Percentiles rank a stretch among this genome's conserved stretches.
Conservation (phyloP, 2,329 filamentous ascomycete genomes). For the Ceratocystis harringtonii region DNA sequence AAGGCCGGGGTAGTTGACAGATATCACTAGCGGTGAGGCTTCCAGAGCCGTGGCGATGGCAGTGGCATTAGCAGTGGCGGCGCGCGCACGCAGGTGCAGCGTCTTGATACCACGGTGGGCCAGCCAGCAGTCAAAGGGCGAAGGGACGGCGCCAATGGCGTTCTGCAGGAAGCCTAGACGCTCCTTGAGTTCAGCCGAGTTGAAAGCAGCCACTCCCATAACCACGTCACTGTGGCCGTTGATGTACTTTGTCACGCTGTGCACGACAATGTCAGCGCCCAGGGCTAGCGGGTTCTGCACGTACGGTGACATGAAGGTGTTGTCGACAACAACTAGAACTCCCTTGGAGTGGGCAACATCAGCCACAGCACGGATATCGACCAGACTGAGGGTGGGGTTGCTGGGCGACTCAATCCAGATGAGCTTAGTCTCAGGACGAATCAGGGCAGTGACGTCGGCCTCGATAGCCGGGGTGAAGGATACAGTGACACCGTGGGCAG, state of each 20-base stretch:
- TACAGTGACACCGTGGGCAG: slow-evolving; percentile 83
- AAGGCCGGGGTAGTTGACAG: slow-evolving; percentile 91
- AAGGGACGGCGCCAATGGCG: slow-evolving; percentile 88
- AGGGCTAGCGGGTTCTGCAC: slow-evolving; percentile 91
- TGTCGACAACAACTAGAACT: slow-evolving; percentile 94
- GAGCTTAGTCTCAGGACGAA: slow-evolving; percentile 76
- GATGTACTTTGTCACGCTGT: slow-evolving; percentile 98
- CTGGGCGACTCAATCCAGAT: slow-evolving; percentile 96
- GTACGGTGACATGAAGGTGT: slow-evolving; percentile 94
- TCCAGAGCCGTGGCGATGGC: slow-evolving; percentile 64
- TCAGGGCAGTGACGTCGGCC: slow-evolving; percentile 69
- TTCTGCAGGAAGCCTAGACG: slow-evolving; percentile 87
- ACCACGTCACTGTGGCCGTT: slow-evolving; percentile 94
- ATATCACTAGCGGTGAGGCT: slow-evolving; percentile 63
- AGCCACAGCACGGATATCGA: slow-evolving; percentile 80
- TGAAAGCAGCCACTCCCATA: slow-evolving; percentile 95
- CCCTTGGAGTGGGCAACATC: slow-evolving; percentile 72
- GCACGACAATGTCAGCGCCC: slow-evolving; percentile 90
- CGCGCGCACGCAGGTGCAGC: slow-evolving; percentile 76
- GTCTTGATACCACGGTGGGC: slow-evolving; percentile 95
- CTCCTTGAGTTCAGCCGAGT: slow-evolving; percentile 62
- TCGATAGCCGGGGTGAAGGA: slow-evolving; percentile 92
- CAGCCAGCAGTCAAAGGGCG: slow-evolving; percentile 93
- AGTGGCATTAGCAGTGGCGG: slow-evolving; percentile 69
- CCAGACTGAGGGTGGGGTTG: slow-evolving; percentile 83